Percentiles rank a stretch among this genome's conserved stretches.
These are phyloP conservation scores for Sherardia arvensis DNA, from an alignment of 257 asterid genomes.

Conservation along the genomic window DNA sequence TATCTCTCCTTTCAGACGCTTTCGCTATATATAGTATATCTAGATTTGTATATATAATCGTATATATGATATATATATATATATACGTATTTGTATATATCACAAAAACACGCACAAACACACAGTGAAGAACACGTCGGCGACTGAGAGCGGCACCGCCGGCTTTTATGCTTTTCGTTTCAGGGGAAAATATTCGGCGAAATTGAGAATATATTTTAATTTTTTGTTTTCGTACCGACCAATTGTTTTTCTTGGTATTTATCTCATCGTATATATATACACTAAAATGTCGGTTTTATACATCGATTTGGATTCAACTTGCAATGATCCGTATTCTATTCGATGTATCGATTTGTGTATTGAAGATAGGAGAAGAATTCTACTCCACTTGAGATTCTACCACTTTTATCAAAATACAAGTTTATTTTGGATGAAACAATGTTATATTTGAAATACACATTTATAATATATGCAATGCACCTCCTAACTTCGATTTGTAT, in stretches of 20 bases:
- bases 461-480: no score
- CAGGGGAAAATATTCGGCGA: neutral
- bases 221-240: neutral
- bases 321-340: neutral
- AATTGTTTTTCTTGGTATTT: no score
- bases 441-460: no score
- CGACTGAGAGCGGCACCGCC: neutral
- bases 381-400: no score
- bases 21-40: neutral
- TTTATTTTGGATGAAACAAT: no score
- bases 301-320: neutral
- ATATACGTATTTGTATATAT: no score
- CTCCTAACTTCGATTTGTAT: no score
- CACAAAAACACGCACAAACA: neutral
- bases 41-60: no score
- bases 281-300: neutral
- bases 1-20: neutral
- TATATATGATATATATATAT: no score
- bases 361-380: no score
- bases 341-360: neutral
- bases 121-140: neutral
- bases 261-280: neutral
- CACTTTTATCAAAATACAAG: no score
- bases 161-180: neutral
- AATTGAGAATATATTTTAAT: no score